Base-by-base conservation (phyloP, 257 asterid species). In the Petrea volubilis region DNA sequence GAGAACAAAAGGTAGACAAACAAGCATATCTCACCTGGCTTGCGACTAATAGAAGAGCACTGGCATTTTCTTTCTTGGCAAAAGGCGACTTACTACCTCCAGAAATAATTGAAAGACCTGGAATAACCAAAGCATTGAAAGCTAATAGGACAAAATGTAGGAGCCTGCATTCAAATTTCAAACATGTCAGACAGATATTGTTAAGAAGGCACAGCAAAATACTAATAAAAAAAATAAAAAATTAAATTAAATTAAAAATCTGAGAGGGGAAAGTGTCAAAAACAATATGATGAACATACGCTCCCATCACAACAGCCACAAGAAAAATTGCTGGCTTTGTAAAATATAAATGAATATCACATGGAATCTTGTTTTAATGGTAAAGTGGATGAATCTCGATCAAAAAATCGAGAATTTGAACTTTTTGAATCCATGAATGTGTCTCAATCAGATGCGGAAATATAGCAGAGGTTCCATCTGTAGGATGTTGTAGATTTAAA, bases 281-380 rank as follows among this genome's bases (percentile, higher is more conserved):
- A 20, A 68, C 74, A 41, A 44, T 36, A 21, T 25, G 71, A 73
- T 49, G 38, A 67, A 78, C 95, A 77, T 89, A 93, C 96, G 74
- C 89, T 85, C 96, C 98, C 87, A 87, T 77, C 41, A 77, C 75
- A 70, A 93, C 90, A 68, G 97, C 98, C 28, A 86, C 85, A 57
- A 91, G 86, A 85, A 93, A 93, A 46, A 77, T 56, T 49, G 76
- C 79, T 53, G 98, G 97, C 81, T 87, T 89, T n/a, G n/a, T n/a
- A n/a, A n/a, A n/a, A n/a, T n/a, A n/a, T n/a, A n/a, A n/a, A n/a
- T n/a, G n/a, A n/a, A n/a, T n/a, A n/a, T n/a, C n/a, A n/a, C n/a
- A n/a, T n/a, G n/a, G n/a, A n/a, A n/a, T n/a, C n/a, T n/a, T n/a
- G n/a, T n/a, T n/a, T n/a, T n/a, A n/a, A n/a, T n/a, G n/a, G n/a